Evolutionary conservation across 306 rosid species (phyloP).

Genomic region (Cucumis hystrix): DNA sequence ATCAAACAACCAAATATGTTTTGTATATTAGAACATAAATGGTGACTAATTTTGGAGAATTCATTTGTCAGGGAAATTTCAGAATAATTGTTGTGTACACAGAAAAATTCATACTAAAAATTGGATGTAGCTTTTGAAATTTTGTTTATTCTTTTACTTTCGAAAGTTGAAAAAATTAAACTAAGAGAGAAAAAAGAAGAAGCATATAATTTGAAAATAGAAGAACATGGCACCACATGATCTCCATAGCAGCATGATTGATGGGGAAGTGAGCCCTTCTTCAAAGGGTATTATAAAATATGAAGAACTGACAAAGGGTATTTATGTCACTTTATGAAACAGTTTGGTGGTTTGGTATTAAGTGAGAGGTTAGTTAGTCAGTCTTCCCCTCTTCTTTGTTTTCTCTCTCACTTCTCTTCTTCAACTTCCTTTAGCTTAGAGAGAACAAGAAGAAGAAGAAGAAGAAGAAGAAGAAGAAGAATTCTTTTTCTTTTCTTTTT

Average conservation of each 20-base stretch:
- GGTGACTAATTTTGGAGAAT: not conserved
- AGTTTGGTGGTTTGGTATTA: slow-evolving; percentile 10
- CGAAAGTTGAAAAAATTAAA: not conserved
- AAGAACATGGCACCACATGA: slow-evolving; percentile 11
- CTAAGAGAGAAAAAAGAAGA: too few species aligned
- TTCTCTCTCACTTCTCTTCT: not conserved
- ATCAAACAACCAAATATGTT: not conserved
- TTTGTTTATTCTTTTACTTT: not conserved
- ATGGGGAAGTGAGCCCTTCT: slow-evolving; percentile 5
- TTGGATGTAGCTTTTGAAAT: not conserved
- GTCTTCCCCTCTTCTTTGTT: not conserved
- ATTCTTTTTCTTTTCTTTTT: too few species aligned
- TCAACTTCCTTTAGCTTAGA: not conserved
- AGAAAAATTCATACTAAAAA: not conserved
- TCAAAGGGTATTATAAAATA: not conserved
- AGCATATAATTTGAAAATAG: not conserved
- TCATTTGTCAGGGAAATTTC: not conserved
- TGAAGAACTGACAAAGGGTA: slow-evolving; percentile 1
- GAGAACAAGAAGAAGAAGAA: not conserved
- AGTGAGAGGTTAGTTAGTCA: slow-evolving; percentile 6
- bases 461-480: too few species aligned
- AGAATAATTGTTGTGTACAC: not conserved
- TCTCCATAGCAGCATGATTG: slow-evolving; percentile 7
- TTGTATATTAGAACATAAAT: not conserved
- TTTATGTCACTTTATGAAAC: not conserved